Base-by-base conservation (phyloP, 2,329 filamentous ascomycete species). In the Dryadomyces sulphureus region DNA sequence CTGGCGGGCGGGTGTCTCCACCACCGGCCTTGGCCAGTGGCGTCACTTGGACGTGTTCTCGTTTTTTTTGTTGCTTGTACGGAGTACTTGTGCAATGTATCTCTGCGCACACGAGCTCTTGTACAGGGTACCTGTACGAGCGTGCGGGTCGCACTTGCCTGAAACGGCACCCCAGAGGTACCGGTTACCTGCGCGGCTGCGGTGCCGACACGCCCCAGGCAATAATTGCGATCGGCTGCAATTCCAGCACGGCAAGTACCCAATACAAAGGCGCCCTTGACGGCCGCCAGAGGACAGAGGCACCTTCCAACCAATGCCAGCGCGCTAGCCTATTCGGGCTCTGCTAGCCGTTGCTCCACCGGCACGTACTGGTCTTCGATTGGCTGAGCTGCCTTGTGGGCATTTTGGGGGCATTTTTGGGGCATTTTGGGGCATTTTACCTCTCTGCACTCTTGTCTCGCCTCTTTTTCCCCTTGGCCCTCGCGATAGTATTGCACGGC, bases 401-500 rank as follows among this genome's bases (percentile, higher is more conserved):
- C n/a, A n/a, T n/a, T n/a, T n/a, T n/a, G n/a, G n/a, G n/a, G n/a
- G n/a, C n/a, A n/a, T n/a, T n/a, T n/a, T n/a, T n/a, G n/a, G n/a
- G n/a, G n/a, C n/a, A n/a, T n/a, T n/a, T n/a, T n/a, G n/a, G n/a
- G n/a, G n/a, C n/a, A n/a, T n/a, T n/a, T n/a, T n/a, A n/a, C n/a
- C n/a, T n/a, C n/a, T n/a, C n/a, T n/a, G n/a, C n/a, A n/a, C n/a
- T n/a, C n/a, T n/a, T n/a, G n/a, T 32, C 16, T 41, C 39, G 22
- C 24, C 16, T 22, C 24, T 41, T 41, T 41, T 27, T 41, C 16
- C n/a, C 14, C 39, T 27, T 41, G n/a, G 27, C n/a, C 39, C 20
- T n/a, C 39, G 25, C 19, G 30, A 40, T 40, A 40, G 30, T 41
- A 41, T 41, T 41, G 39, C n/a, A 41, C 22, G 38, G 21, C 38